phyloP scores from a whole-genome alignment of 2,329 filamentous ascomycete species.

The Ploettnerulaceae sp. region DNA sequence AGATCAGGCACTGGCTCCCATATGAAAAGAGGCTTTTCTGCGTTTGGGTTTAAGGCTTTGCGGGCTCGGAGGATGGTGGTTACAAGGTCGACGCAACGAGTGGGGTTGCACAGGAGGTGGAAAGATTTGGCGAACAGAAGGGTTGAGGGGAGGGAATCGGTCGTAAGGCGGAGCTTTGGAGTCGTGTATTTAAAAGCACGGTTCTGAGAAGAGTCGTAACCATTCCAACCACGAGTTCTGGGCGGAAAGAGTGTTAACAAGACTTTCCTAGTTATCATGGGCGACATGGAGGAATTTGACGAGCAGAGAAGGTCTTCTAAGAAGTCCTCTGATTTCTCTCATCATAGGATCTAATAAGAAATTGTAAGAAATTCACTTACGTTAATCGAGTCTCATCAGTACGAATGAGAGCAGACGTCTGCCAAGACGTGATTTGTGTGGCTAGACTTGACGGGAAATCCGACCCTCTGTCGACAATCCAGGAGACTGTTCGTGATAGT shows the following conservation, averaged over 20 bases:
- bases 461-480: constrained; percentile 84
- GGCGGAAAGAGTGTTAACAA: constrained; percentile 53
- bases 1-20: constrained; percentile 95
- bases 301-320: no score
- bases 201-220: constrained; percentile 68
- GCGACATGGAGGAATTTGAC: neutral
- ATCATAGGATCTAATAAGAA: no score
- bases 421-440: constrained; percentile 64
- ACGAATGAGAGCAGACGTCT: constrained; percentile 57
- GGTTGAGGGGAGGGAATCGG: constrained; percentile 59
- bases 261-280: constrained; percentile 46
- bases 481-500: constrained; percentile 65
- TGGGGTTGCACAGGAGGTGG: constrained; percentile 80
- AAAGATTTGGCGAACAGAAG: constrained; percentile 72
- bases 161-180: constrained; percentile 76
- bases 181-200: constrained; percentile 82
- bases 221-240: constrained; percentile 91
- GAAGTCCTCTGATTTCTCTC: no score
- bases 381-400: neutral
- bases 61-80: constrained; percentile 60
- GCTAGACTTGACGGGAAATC: constrained; percentile 73
- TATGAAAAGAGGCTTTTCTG: constrained; percentile 45
- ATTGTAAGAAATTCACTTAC: neutral
- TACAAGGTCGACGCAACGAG: constrained; percentile 71
- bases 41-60: constrained; percentile 34